A percentile compares a stretch with the other conserved stretches of the same genome.
Conservation (phyloP, 2,329 filamentous ascomycete genomes). For the Colletotrichum plurivorum region DNA sequence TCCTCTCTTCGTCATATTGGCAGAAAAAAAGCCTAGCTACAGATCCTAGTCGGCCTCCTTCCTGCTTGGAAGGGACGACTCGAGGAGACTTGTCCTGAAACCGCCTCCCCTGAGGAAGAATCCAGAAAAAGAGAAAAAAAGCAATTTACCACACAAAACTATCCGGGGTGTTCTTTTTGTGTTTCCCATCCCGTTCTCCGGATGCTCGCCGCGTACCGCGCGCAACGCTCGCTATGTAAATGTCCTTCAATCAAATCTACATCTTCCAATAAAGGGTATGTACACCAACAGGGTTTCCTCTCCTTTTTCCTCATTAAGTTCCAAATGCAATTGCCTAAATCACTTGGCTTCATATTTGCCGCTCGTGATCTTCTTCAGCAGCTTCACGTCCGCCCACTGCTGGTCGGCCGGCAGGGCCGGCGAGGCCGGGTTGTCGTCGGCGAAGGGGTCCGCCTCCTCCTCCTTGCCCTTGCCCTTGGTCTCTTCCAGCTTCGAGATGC, state of each 20-base stretch:
- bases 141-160: constrained; percentile 24
- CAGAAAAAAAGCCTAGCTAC: constrained; percentile 24
- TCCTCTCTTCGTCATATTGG: constrained; percentile 31
- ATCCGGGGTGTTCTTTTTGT: constrained; percentile 17
- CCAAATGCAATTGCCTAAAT: constrained; percentile 29
- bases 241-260: constrained; percentile 37
- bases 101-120: background rate
- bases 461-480: constrained; percentile 68
- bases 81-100: background rate
- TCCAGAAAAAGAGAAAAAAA: constrained; percentile 12
- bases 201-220: constrained; percentile 14
- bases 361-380: constrained; percentile 77
- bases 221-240: constrained; percentile 38
- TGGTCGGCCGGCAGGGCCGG: constrained; percentile 46
- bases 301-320: constrained; percentile 6
- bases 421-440: constrained; percentile 58
- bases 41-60: no score
- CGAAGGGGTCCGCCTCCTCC: constrained; percentile 76
- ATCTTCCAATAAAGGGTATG: constrained; percentile 28
- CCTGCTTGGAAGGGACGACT: no score
- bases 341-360: constrained; percentile 79
- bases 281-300: constrained; percentile 23
- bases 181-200: constrained; percentile 11
- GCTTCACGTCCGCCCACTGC: constrained; percentile 77
- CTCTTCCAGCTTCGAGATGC: constrained; percentile 69